Evolutionary conservation across 768 basidiomycete genomes (phyloP), one percentile per base, ranked within the genome.

Genomic region (Dentipellis sp.): DNA sequence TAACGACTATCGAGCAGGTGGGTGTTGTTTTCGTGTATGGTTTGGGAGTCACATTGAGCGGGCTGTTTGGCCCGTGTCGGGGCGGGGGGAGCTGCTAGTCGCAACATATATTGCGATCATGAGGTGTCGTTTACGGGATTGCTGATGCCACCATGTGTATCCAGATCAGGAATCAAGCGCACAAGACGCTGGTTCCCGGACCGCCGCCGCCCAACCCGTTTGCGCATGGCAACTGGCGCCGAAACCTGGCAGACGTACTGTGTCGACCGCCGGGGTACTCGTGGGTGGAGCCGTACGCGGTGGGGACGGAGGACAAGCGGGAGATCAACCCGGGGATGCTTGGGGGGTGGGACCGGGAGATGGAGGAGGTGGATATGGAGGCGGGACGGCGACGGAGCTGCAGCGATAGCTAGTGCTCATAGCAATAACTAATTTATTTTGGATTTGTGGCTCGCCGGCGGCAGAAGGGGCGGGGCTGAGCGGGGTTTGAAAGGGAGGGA

Each of bases 1-100:
- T 92, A 37, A 97, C 94, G 9, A 97, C 94, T n/a, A 93, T 97
- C 59, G 94, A 97, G 73, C 91, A 93, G 79, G 88, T 88, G 68
- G 69, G 82, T 66, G 47, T 61, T 61, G 54, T 19, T 42, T 50
- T 56, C 52, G 56, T 29, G 29, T 29, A 29, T 29, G 6, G 3
- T 45, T 45, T 19, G 42, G 19, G 42, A 45, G n/a, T 45, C 29
- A 6, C 29, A 29, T 3, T 6, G 29, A 29, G 29, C 29, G 29
- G 29, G 29, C 29, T 29, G 29, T 29, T 29, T 29, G 29, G 29
- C 3, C 42, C 42, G n/a, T 45, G 4, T 45, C 42, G n/a, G 14
- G 42, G n/a, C 7, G 42, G n/a, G 40, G 19, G 42, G 42, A 7
- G 40, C 40, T 42, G 40, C 42, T 45, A 17, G 7, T 45, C 42